Conservation (phyloP, 2,329 filamentous ascomycete genomes). For the Trichoderma afroharzianum region DNA sequence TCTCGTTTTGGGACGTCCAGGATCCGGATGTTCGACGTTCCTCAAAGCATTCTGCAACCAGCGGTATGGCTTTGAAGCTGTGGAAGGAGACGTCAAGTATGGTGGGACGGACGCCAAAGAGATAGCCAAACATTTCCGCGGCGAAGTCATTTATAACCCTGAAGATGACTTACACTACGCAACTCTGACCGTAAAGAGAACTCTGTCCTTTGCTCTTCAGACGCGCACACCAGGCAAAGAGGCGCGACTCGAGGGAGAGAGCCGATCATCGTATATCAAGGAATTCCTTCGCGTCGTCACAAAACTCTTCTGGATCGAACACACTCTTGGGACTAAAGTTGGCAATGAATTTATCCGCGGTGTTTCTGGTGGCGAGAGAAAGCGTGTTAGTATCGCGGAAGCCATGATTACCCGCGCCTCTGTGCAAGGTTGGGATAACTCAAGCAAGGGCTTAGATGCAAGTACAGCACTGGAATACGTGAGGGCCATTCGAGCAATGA, state of each 20-base stretch:
- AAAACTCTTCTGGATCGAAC: conserved; percentile 68
- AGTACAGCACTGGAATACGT: conserved; percentile 72
- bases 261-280: conserved; percentile 50
- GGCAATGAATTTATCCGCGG: conserved; percentile 65
- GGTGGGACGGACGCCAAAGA: conserved; percentile 44
- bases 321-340: conserved; percentile 65
- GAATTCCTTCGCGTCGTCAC: conserved; percentile 59
- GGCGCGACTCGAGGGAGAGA: conserved; percentile 56
- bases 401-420: conserved; percentile 56
- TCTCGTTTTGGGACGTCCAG: conserved; percentile 63
- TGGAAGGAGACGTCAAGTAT: conserved; percentile 64
- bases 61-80: conserved; percentile 57
- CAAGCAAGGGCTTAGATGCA: conserved; percentile 67
- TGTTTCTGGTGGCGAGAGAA: conserved; percentile 62
- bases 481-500: conserved; percentile 59
- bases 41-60: conserved; percentile 71
- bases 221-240: conserved; percentile 54
- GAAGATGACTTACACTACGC: conserved; percentile 69
- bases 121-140: conserved; percentile 53
- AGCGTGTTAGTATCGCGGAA: conserved; percentile 74
- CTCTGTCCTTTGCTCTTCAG: conserved; percentile 62
- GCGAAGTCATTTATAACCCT: conserved; percentile 64
- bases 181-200: conserved; percentile 63
- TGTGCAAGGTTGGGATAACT: conserved; percentile 72
- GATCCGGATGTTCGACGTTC: conserved; percentile 66